Base-by-base conservation (phyloP, 495 filamentous ascomycete genomes). In the Beverwykella pulmonaria region DNA sequence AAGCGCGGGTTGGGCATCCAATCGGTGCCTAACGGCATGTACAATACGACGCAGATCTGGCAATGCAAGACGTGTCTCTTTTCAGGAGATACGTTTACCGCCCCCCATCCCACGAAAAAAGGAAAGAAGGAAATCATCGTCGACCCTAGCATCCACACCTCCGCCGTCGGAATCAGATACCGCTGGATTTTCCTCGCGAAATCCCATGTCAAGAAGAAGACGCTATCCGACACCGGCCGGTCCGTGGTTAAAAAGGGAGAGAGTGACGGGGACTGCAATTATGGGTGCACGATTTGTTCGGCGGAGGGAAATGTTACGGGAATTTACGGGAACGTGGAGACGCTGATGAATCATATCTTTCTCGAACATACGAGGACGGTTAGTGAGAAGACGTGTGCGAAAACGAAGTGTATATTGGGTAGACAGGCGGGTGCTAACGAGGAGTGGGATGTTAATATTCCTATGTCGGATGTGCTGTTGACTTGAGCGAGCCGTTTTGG, bases 121-220 rank as follows among this genome's bases (percentile, higher is more conserved):
- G 61, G 71, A 7, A 74, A 71, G 47, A 71, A 75, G 46, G 61
- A 54, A 7, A 61, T 57, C 15, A 67, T 64, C 5, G 72, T 75
- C 46, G 77, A 83, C 57, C 65, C 61, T 2, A 62, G 66, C 15
- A 55, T 81, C 10, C 69, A 73, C n/a, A 69, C 70, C 20, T 20
- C 60, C 2, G 55, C 71, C 6, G 75, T 73, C 23, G 79, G 80
- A 0, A 77, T 84, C 36, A 73, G 73, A 14, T 84, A 80, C 62
- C 76, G 80, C 6, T 82, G 78, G 79, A 63, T 75, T n/a, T 84
- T 83, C 62, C 73, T 84, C 32, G 80, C 81, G 17, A 83, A 83
- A 71, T 76, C 69, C 3, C 81, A 84, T 68, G 70, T 82, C 25
- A 68, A 69, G 17, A 69, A 63, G 29, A 78, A 76, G 61, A 71